Evolutionary conservation across 192 early-diverging fungal species (phyloP).

Genomic region (Martensiomyces pterosporus): DNA sequence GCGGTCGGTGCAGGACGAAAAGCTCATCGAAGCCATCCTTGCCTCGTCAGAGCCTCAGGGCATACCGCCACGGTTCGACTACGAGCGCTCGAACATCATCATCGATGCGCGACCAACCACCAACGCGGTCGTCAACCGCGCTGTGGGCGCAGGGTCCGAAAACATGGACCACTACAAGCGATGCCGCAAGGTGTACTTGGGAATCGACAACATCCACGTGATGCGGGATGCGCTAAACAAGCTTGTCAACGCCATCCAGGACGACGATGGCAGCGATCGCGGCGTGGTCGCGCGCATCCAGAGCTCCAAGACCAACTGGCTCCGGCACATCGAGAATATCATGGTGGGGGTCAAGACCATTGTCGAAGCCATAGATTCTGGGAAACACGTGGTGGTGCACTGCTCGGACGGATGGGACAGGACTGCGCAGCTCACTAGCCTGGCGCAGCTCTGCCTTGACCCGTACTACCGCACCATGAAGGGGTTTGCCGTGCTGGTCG

Average conservation of each 20-base stretch:
- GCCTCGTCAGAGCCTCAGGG: slow-evolving; percentile 49
- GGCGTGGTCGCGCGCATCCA: slow-evolving; percentile 50
- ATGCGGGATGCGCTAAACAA: slow-evolving; percentile 86
- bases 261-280: slow-evolving; percentile 1
- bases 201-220: slow-evolving; percentile 98
- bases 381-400: slow-evolving; percentile 88
- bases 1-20: slow-evolving; percentile 95
- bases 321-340: slow-evolving; percentile 79
- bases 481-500: slow-evolving; percentile 86
- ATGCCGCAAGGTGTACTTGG: slow-evolving; percentile 81
- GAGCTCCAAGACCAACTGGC: slow-evolving; percentile 77
- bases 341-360: slow-evolving; percentile 77
- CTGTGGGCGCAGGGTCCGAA: slow-evolving; percentile 91
- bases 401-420: slow-evolving; percentile 99
- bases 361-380: slow-evolving; percentile 67
- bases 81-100: slow-evolving; percentile 74
- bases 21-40: slow-evolving; percentile 90
- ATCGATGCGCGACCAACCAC: slow-evolving; percentile 93
- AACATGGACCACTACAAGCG: slow-evolving; percentile 89
- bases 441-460: slow-evolving; percentile 88
- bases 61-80: slow-evolving; percentile 44
- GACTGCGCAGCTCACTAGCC: slow-evolving; percentile 87
- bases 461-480: slow-evolving; percentile 93
- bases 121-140: slow-evolving; percentile 90
- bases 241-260: slow-evolving; percentile 59